Percentiles rank a stretch among this genome's conserved stretches.
Evolutionary conservation across 75 land plant genomes (phyloP).

Genomic region (Pseudotsuga menziesii): DNA sequence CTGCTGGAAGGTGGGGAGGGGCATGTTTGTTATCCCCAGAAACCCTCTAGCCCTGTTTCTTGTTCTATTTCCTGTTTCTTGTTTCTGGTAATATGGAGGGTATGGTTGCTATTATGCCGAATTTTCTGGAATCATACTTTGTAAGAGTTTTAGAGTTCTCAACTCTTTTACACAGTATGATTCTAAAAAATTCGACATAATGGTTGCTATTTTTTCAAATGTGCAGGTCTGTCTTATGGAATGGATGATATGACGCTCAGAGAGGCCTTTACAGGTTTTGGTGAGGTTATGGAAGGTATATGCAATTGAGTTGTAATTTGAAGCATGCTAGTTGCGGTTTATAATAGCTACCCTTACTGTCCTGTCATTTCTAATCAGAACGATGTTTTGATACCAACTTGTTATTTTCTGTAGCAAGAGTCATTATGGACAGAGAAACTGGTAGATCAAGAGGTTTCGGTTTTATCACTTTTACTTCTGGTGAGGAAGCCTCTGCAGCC

Average conservation of each 20-base stretch:
- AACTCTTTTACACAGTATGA: no score
- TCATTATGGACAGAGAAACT: conserved; percentile 71
- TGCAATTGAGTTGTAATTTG: neutral
- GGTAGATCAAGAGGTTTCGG: conserved; percentile 90
- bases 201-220: neutral
- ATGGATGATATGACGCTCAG: conserved; percentile 52
- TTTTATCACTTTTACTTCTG: conserved; percentile 52
- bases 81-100: neutral
- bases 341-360: neutral
- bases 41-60: neutral
- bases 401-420: conserved; percentile 43
- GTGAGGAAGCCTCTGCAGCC: conserved; percentile 47
- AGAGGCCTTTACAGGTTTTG: conserved; percentile 65
- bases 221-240: conserved; percentile 59
- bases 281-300: conserved; percentile 65
- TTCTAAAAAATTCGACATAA: no score
- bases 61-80: neutral
- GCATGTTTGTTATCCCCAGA: no score
- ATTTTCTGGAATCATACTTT: no score
- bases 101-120: neutral
- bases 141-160: no score
- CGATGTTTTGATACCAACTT: neutral
- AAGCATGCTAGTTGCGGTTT: no score
- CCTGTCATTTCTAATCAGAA: neutral
- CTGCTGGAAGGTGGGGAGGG: no score